These are phyloP conservation scores for Colletotrichum neosansevieriae DNA, from an alignment of 2,329 filamentous ascomycete genomes.

Conservation along the genomic window DNA sequence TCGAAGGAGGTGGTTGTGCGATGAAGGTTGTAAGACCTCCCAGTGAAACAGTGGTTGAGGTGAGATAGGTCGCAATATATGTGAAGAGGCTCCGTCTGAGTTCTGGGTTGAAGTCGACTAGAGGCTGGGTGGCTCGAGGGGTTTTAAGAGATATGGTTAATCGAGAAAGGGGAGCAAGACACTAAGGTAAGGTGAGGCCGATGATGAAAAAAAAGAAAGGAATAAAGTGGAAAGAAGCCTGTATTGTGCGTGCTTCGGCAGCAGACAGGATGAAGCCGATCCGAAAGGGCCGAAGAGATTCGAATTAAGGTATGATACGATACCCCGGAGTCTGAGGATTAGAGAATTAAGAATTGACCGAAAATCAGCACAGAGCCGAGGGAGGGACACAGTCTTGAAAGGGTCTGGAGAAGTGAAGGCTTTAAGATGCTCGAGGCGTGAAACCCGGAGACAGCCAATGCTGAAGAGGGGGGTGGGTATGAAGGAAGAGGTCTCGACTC, in stretches of 20 bases:
- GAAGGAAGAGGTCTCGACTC: not conserved
- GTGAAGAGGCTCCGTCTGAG: constrained; percentile 17
- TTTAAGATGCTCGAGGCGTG: constrained; percentile 31
- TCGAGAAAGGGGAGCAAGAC: constrained; percentile 10
- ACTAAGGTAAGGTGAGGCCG: constrained; percentile 19
- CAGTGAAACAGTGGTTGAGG: constrained; percentile 27
- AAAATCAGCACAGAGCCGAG: constrained; percentile 34
- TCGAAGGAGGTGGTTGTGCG: constrained; percentile 15
- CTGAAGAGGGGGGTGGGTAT: constrained; percentile 3
- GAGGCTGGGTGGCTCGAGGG: constrained; percentile 1
- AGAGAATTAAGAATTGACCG: constrained; percentile 26
- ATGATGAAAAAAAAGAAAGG: constrained; percentile 14
- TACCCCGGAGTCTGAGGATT: constrained; percentile 20
- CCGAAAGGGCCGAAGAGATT: constrained; percentile 11
- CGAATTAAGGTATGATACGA: constrained; percentile 21
- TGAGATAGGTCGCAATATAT: constrained; percentile 33
- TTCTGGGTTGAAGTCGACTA: not conserved
- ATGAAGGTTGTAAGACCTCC: constrained; percentile 27
- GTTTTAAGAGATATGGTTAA: constrained; percentile 1
- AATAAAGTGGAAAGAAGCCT: constrained; percentile 18
- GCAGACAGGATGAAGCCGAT: constrained; percentile 26
- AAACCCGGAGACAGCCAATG: constrained; percentile 17
- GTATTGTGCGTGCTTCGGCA: constrained; percentile 1
- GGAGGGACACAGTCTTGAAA: constrained; percentile 23
- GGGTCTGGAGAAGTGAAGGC: constrained; percentile 33